phyloP scores from a whole-genome alignment of 345 rosid genomes.

The Populus pruinosa region DNA sequence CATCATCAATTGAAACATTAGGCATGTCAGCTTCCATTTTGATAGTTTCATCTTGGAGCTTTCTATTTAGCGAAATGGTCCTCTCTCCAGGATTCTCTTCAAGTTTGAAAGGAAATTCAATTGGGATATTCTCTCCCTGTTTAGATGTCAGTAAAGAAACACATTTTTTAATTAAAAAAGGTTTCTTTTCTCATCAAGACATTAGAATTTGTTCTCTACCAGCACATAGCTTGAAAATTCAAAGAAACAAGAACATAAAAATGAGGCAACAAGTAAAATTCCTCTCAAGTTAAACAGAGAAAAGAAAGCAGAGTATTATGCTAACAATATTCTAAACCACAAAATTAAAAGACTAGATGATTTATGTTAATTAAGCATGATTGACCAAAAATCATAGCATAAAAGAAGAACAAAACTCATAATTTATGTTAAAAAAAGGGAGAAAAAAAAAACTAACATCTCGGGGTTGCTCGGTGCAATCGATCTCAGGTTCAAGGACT shows the following conservation, averaged over 20 bases:
- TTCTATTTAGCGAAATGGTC: conserved; percentile 39
- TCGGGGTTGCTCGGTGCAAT: conserved; percentile 37
- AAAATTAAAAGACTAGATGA: background rate
- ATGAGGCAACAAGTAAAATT: too few relatives aligned
- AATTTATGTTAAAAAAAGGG: background rate
- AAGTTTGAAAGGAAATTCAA: conserved; percentile 52
- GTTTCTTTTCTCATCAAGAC: background rate
- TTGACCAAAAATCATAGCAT: background rate
- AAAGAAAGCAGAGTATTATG: background rate
- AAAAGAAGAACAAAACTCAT: background rate
- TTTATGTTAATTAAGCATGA: background rate
- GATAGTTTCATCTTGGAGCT: conserved; percentile 42
- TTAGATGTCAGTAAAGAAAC: background rate
- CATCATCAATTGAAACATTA: conserved; percentile 16
- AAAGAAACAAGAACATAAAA: background rate
- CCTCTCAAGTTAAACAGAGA: background rate
- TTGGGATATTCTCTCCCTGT: conserved; percentile 35
- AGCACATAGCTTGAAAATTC: background rate
- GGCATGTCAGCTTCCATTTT: conserved; percentile 49
- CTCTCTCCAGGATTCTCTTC: conserved; percentile 53
- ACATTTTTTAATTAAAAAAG: background rate
- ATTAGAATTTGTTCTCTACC: background rate
- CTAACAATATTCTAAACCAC: background rate
- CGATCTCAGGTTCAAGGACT: conserved; percentile 51
- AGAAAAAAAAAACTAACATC: conserved; percentile 11